Percentiles rank a stretch among this genome's conserved stretches.
These are phyloP conservation scores for Corrigiola litoralis DNA, from an alignment of 179 eudicot species.

Conservation along the genomic window DNA sequence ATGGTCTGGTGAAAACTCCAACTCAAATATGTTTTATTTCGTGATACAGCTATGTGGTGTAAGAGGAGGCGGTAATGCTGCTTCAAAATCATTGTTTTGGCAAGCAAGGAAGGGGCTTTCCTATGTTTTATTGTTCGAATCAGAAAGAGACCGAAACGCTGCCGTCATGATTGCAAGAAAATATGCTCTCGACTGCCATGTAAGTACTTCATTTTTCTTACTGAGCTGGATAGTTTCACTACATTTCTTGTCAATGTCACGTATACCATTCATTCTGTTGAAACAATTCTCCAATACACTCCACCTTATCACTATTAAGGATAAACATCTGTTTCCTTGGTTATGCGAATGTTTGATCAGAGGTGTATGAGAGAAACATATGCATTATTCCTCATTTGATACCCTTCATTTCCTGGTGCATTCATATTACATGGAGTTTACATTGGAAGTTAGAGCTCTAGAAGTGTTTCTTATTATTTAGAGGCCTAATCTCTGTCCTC, in stretches of 20 bases:
- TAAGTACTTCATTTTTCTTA: slow-evolving; percentile 26
- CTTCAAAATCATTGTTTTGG: slow-evolving; percentile 87
- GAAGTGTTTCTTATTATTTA: neutral
- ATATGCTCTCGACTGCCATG: slow-evolving; percentile 74
- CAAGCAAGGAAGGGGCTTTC: slow-evolving; percentile 72
- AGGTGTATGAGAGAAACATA: neutral
- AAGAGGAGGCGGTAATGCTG: slow-evolving; percentile 89
- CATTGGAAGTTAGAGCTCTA: neutral
- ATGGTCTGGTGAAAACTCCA: neutral
- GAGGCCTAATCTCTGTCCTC: neutral
- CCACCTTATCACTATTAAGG: too few relatives aligned
- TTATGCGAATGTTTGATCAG: too few relatives aligned
- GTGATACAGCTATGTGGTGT: slow-evolving; percentile 67
- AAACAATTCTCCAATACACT: too few relatives aligned
- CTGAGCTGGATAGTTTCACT: neutral
- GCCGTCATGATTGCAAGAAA: slow-evolving; percentile 79
- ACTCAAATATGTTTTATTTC: neutral
- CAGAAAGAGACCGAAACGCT: slow-evolving; percentile 79
- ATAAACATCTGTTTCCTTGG: too few relatives aligned
- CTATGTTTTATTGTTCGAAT: slow-evolving; percentile 66
- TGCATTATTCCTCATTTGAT: neutral
- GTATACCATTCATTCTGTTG: too few relatives aligned
- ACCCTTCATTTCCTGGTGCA: neutral
- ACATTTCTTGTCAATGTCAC: too few relatives aligned
- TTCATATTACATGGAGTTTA: neutral